Evolutionary conservation across 768 basidiomycete genomes (phyloP).

Genomic region (Ephemerocybe angulata): DNA sequence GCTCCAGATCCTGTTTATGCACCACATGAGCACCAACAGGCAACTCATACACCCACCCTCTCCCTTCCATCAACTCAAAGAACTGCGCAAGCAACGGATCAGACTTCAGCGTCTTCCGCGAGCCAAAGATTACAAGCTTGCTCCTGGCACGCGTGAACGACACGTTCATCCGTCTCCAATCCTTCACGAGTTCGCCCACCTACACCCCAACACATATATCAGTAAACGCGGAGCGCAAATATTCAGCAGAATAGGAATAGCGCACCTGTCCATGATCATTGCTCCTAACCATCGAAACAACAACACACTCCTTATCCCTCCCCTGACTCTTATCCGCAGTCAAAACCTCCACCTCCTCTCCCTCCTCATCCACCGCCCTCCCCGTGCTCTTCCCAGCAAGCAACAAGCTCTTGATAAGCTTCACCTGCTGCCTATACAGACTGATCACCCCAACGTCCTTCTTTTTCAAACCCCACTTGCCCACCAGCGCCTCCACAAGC

Average conservation of each 20-base stretch:
- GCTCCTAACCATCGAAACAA: slow-evolving; percentile 89
- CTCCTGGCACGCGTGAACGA: slow-evolving; percentile 90
- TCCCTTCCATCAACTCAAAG: slow-evolving; percentile 68
- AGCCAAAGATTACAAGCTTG: slow-evolving; percentile 91
- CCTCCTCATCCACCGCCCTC: not conserved
- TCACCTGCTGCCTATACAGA: slow-evolving; percentile 93
- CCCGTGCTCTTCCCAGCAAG: not conserved
- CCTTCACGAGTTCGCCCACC: slow-evolving; percentile 91
- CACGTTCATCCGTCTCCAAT: slow-evolving; percentile 96
- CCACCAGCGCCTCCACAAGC: slow-evolving; percentile 61
- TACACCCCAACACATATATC: slow-evolving; percentile 25
- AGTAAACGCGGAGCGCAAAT: not conserved
- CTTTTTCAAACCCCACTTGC: slow-evolving; percentile 54
- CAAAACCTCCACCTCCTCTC: slow-evolving; percentile 68
- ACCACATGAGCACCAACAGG: slow-evolving; percentile 48
- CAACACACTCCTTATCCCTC: slow-evolving; percentile 90
- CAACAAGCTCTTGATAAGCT: slow-evolving; percentile 71
- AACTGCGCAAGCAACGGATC: slow-evolving; percentile 68
- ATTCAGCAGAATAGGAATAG: slow-evolving; percentile 10
- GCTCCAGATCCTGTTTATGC: slow-evolving; percentile 36
- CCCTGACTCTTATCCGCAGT: slow-evolving; percentile 95
- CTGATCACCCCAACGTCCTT: slow-evolving; percentile 86
- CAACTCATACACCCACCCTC: slow-evolving; percentile 68
- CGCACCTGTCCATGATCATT: slow-evolving; percentile 74
- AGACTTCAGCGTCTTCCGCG: slow-evolving; percentile 65